phyloP scores from a whole-genome alignment of 192 early-diverging fungal genomes.

The Diversispora epigaea region DNA sequence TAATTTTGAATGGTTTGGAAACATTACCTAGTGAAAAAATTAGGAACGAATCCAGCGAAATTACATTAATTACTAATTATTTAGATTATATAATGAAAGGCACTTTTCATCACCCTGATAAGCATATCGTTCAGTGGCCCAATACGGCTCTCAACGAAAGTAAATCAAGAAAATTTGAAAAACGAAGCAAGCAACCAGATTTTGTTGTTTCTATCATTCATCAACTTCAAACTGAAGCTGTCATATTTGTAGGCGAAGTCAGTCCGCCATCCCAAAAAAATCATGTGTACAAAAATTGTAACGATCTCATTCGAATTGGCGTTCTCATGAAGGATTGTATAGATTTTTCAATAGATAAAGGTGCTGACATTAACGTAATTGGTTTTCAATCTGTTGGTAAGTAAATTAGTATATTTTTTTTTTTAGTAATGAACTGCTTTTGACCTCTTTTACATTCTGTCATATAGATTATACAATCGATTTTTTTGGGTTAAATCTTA shows the following conservation, averaged over 20 bases:
- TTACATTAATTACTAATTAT: constrained; percentile 21
- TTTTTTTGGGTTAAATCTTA: constrained; percentile 12
- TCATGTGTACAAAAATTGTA: constrained; percentile 25
- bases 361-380: constrained; percentile 25
- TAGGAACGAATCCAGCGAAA: constrained; percentile 29
- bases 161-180: constrained; percentile 25
- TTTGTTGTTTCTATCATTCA: constrained; percentile 8
- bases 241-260: constrained; percentile 29
- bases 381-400: constrained; percentile 28
- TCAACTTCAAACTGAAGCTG: constrained; percentile 10
- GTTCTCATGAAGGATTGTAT: constrained; percentile 21
- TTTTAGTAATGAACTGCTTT: neutral
- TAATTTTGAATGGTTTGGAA: constrained; percentile 2
- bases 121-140: constrained; percentile 26
- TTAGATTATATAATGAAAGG: constrained; percentile 22
- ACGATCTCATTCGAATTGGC: constrained; percentile 23
- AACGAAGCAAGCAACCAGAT: constrained; percentile 19
- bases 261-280: constrained; percentile 21
- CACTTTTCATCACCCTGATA: constrained; percentile 3
- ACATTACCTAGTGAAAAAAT: constrained; percentile 13
- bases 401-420: constrained; percentile 11
- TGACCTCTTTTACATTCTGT: neutral
- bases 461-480: constrained; percentile 18
- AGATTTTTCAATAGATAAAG: constrained; percentile 13
- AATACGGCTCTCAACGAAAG: constrained; percentile 26